Percentiles rank a stretch among this genome's conserved stretches.
Conservation (phyloP, 2,329 filamentous ascomycete species). For the Colletotrichum neosansevieriae region DNA sequence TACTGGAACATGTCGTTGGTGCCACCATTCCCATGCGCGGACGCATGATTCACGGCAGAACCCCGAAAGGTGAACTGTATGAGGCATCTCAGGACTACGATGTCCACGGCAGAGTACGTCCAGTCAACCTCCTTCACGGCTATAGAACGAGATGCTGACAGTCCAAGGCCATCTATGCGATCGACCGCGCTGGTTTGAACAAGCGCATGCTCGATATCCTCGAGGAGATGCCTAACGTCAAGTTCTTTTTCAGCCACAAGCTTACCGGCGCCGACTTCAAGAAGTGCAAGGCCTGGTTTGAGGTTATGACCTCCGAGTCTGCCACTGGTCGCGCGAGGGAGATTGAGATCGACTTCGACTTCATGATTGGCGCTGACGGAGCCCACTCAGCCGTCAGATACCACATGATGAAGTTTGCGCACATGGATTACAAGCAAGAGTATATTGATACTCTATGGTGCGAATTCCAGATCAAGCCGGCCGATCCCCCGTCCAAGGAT, state of each 20-base stretch:
- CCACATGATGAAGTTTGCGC: constrained; percentile 94
- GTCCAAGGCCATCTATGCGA: constrained; percentile 81
- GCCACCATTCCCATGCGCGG: constrained; percentile 93
- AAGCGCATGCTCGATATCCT: constrained; percentile 85
- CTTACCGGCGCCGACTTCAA: constrained; percentile 90
- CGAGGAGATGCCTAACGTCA: constrained; percentile 88
- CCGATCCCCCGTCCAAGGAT: constrained; percentile 55
- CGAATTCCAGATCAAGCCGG: constrained; percentile 84
- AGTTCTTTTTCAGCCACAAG: constrained; percentile 93
- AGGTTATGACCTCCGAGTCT: constrained; percentile 58
- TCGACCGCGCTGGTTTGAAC: constrained; percentile 88
- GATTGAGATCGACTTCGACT: constrained; percentile 87
- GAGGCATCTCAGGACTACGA: constrained; percentile 92
- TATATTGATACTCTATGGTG: constrained; percentile 99
- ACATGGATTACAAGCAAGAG: constrained; percentile 91
- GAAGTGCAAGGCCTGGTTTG: constrained; percentile 87
- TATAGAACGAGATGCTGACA: neutral
- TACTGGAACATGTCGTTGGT: constrained; percentile 80
- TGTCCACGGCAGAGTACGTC: constrained; percentile 79
- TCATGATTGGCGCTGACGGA: constrained; percentile 94
- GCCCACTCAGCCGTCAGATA: constrained; percentile 92
- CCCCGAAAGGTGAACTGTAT: constrained; percentile 73
- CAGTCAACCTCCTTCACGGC: neutral
- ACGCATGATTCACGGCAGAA: constrained; percentile 91
- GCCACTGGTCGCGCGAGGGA: constrained; percentile 68